These are phyloP conservation scores for Hypoxylon sp. DNA, from an alignment of 2,329 filamentous ascomycete genomes.

Conservation along the genomic window DNA sequence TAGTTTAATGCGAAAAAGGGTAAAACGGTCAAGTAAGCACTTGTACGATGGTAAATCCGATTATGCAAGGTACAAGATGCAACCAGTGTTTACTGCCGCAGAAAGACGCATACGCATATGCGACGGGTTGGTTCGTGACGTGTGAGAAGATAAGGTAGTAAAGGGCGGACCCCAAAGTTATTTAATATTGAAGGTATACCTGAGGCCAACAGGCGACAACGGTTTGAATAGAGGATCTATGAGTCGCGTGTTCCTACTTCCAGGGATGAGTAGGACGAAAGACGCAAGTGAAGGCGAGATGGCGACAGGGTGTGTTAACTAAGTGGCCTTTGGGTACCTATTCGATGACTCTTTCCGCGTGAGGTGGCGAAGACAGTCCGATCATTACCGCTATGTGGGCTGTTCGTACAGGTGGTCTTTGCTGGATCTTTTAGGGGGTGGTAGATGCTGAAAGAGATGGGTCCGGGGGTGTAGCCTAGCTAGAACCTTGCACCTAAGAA, in stretches of 20 bases:
- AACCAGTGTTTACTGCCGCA: constrained; percentile 43
- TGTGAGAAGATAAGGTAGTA: constrained; percentile 15
- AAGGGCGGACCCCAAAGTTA: constrained; percentile 26
- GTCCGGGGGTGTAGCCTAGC: constrained; percentile 1
- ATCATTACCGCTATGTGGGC: constrained; percentile 42
- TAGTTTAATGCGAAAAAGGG: not conserved
- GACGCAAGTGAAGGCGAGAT: constrained; percentile 40
- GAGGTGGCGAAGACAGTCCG: constrained; percentile 48
- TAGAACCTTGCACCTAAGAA: not conserved
- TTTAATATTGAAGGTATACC: constrained; percentile 38
- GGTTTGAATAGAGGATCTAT: constrained; percentile 16
- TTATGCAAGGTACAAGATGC: constrained; percentile 49
- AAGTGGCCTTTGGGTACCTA: constrained; percentile 41
- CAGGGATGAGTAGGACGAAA: constrained; percentile 17
- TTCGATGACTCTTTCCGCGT: constrained; percentile 48
- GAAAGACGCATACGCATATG: constrained; percentile 32
- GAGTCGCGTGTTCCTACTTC: constrained; percentile 33
- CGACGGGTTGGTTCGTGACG: constrained; percentile 24
- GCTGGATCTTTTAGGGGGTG: constrained; percentile 29
- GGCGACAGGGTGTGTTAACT: constrained; percentile 37
- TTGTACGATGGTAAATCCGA: constrained; percentile 25
- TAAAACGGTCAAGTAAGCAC: not conserved
- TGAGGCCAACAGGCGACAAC: constrained; percentile 37
- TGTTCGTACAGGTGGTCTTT: constrained; percentile 41
- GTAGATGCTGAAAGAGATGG: constrained; percentile 30